A percentile compares a stretch with the other conserved stretches of the same genome.
Evolutionary conservation across 2,329 filamentous ascomycete genomes (phyloP).

Genomic region (Beauveria medogensis): DNA sequence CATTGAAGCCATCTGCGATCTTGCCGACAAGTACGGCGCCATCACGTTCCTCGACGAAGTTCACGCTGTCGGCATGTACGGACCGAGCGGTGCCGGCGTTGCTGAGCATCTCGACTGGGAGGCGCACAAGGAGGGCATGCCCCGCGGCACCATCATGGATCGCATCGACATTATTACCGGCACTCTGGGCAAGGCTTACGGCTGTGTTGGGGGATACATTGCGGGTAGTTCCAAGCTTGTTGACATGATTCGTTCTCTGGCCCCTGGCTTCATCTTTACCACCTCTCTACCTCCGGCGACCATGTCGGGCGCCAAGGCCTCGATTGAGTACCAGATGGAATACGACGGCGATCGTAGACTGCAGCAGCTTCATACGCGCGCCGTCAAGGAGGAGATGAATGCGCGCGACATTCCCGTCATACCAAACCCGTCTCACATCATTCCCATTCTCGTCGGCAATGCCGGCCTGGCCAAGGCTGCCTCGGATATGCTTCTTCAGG

Average conservation of each 20-base stretch:
- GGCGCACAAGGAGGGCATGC: conserved; percentile 65
- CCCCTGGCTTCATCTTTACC: conserved; percentile 97
- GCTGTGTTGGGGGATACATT: conserved; percentile 96
- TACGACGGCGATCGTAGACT: conserved; percentile 81
- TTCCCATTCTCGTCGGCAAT: conserved; percentile 88
- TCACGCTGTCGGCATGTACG: conserved; percentile 98
- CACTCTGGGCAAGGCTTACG: conserved; percentile 94
- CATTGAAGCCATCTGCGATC: conserved; percentile 90
- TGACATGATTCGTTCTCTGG: conserved; percentile 87
- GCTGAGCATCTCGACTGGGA: conserved; percentile 96
- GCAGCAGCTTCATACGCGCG: conserved; percentile 92
- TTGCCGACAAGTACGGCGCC: conserved; percentile 95
- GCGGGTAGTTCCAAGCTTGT: conserved; percentile 80
- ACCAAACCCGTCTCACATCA: conserved; percentile 93
- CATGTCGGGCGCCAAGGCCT: conserved; percentile 87
- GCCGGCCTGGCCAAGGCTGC: conserved; percentile 87
- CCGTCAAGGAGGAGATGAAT: conserved; percentile 77
- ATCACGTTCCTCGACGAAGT: conserved; percentile 98
- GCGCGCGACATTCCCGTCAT: conserved; percentile 88
- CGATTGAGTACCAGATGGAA: conserved; percentile 87
- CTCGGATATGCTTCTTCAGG: conserved; percentile 81
- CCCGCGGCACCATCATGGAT: conserved; percentile 83
- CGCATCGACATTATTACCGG: conserved; percentile 96
- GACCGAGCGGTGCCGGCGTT: conserved; percentile 87
- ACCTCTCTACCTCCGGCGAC: conserved; percentile 92